Conservation (phyloP, 1,284 basidiomycete species). For the Fomes fomentarius region DNA sequence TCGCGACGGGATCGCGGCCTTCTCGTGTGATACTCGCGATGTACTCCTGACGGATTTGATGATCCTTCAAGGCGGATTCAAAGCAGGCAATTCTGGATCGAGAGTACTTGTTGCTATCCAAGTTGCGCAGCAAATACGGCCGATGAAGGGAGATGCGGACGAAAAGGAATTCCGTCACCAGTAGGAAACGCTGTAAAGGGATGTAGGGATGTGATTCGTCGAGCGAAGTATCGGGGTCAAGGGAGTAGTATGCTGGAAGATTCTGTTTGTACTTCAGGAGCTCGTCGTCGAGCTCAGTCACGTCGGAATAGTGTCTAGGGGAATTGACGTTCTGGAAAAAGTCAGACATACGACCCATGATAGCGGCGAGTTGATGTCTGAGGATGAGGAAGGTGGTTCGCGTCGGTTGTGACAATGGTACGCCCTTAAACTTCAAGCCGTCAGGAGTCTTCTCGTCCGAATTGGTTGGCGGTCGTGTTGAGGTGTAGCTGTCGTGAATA, state of each 20-base stretch:
- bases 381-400: slow-evolving; percentile 89
- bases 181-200: slow-evolving; percentile 77
- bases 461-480: slow-evolving; percentile 83
- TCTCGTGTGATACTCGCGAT: slow-evolving; percentile 62
- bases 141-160: slow-evolving; percentile 79
- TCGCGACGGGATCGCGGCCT: slow-evolving; percentile 68
- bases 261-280: slow-evolving; percentile 76
- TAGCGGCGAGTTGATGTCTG: slow-evolving; percentile 79
- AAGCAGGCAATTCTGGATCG: slow-evolving; percentile 79
- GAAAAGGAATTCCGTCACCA: slow-evolving; percentile 80
- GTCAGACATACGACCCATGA: slow-evolving; percentile 92
- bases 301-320: slow-evolving; percentile 85
- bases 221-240: slow-evolving; percentile 80
- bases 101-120: slow-evolving; percentile 75
- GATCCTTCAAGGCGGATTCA: slow-evolving; percentile 79
- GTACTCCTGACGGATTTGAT: slow-evolving; percentile 69
- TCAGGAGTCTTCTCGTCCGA: slow-evolving; percentile 69
- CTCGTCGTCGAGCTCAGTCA: slow-evolving; percentile 84
- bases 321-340: slow-evolving; percentile 92
- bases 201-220: slow-evolving; percentile 69
- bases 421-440: slow-evolving; percentile 43
- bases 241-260: slow-evolving; percentile 77
- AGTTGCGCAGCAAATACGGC: slow-evolving; percentile 75
- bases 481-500: slow-evolving; percentile 87
- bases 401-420: slow-evolving; percentile 76